Percentiles rank a stretch among this genome's conserved stretches.
Conservation (phyloP, 1,284 basidiomycete species). For the Vanrija humicola region DNA sequence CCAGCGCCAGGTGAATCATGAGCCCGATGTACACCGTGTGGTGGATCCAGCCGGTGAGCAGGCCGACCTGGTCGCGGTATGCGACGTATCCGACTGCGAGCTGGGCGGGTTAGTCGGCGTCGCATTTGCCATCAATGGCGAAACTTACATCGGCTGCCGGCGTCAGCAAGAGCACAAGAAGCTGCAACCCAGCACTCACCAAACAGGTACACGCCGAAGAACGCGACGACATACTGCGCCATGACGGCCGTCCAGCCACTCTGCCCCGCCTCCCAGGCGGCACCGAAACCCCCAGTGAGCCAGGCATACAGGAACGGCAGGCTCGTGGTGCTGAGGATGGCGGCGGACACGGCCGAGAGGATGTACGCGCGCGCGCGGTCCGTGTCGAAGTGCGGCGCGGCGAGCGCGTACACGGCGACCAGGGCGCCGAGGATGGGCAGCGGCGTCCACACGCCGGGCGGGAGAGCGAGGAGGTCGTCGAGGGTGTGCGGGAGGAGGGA, state of each 20-base stretch:
- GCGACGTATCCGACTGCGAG: slow-evolving; percentile 36
- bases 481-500: not conserved
- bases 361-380: slow-evolving; percentile 57
- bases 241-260: slow-evolving; percentile 26
- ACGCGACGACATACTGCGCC: slow-evolving; percentile 26
- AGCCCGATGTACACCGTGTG: slow-evolving; percentile 57
- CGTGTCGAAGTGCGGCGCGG: slow-evolving; percentile 45
- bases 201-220: slow-evolving; percentile 45
- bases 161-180: not conserved
- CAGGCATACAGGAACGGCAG: slow-evolving; percentile 55
- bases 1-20: slow-evolving; percentile 52
- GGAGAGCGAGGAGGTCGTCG: slow-evolving; percentile 40
- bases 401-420: slow-evolving; percentile 41
- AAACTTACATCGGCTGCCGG: slow-evolving; percentile 29
- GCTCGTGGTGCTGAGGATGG: slow-evolving; percentile 52
- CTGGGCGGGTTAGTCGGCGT: slow-evolving; percentile 17
- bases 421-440: slow-evolving; percentile 16
- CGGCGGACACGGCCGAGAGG: slow-evolving; percentile 53
- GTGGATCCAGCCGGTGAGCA: slow-evolving; percentile 61
- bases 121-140: too few relatives aligned
- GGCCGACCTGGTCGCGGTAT: slow-evolving; percentile 50
- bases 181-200: slow-evolving; percentile 21
- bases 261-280: slow-evolving; percentile 19
- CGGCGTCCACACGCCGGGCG: slow-evolving; percentile 7
- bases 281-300: slow-evolving; percentile 29